Base-by-base conservation (phyloP, 2,329 filamentous ascomycete species). In the Ilyonectria mors-panacis region DNA sequence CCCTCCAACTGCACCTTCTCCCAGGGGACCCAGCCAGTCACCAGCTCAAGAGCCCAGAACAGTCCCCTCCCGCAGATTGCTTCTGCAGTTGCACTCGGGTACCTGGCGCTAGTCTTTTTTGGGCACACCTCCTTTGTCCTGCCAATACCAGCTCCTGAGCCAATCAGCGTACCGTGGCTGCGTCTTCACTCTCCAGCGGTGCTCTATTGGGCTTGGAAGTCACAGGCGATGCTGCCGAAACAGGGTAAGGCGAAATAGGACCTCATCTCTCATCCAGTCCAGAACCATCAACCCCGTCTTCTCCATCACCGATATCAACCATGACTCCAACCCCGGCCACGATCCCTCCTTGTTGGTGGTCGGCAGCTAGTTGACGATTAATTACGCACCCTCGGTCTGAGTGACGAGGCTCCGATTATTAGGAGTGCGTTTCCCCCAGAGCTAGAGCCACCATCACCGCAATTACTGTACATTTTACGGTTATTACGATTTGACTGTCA, bases 101-200 rank as follows among this genome's bases (percentile, higher is more conserved):
- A 71, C 65, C 69, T 75, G 66, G 71, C 55, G 47, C 73, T 74
- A 71, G 47, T 63, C 60, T 19, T 12, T 17, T 59, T 65, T 50
- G 33, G 60, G 17, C 26, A 63, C 62, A 35, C 66, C 59, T 59
- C 56, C 64, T 72, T 70, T 65, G 47, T 48, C 39, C 61, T 61
- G 45, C 50, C 45, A 63, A 65, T 75, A 42, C 58, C 48, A 63
- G 50, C 59, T 66, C 63, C 26, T 60, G 47, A 15, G 51, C 59
- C 66, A 68, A 70, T 66, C 62, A 68, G 37, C 30, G 21, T 19
- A 44, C 44, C 37, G 39, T 48, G 33, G 54, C 48, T 48, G 44
- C 53, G 21, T 56, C 42, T 19, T 19, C 30, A 42, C 26, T 13
- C 39, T 59, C 37, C 15, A 33, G 48, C 23, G 33, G 15, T 21